Percentiles rank a stretch among this genome's conserved stretches.
Conservation (phyloP, 345 rosid species). For the Viola odorata region DNA sequence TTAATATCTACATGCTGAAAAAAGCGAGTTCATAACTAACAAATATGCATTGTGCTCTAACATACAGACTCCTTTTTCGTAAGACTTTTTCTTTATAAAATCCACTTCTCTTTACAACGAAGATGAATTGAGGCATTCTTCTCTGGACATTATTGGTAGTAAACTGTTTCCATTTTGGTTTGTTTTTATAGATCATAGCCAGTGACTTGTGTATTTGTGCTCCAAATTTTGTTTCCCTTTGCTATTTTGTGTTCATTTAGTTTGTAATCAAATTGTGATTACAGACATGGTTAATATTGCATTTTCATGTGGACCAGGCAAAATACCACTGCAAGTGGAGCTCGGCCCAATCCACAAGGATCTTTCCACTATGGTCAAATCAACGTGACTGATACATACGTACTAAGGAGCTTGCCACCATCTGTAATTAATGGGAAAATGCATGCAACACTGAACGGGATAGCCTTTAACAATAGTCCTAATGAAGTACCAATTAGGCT, state of each 20-base stretch:
- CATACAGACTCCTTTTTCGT: no score
- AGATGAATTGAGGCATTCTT: no score
- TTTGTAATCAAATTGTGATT: background rate
- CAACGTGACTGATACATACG: conserved; percentile 67
- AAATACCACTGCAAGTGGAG: conserved; percentile 88
- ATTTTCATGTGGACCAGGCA: conserved; percentile 42
- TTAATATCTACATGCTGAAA: no score
- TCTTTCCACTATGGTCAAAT: conserved; percentile 87
- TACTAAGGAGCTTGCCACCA: conserved; percentile 68
- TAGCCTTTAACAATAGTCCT: conserved; percentile 57
- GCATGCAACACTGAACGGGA: conserved; percentile 71
- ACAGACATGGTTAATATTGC: background rate
- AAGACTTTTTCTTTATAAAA: no score
- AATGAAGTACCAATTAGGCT: conserved; percentile 63
- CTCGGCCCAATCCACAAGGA: conserved; percentile 97
- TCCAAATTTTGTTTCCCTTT: no score
- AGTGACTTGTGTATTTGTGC: no score
- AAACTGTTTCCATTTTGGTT: no score
- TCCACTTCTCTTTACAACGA: no score
- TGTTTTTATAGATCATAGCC: no score
- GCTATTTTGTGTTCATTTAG: background rate
- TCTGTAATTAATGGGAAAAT: conserved; percentile 47
- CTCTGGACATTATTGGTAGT: no score
- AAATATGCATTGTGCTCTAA: no score
- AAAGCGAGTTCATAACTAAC: no score